Evolutionary conservation across 2,329 filamentous ascomycete genomes (phyloP).

Genomic region (Calonectria fujianensis): DNA sequence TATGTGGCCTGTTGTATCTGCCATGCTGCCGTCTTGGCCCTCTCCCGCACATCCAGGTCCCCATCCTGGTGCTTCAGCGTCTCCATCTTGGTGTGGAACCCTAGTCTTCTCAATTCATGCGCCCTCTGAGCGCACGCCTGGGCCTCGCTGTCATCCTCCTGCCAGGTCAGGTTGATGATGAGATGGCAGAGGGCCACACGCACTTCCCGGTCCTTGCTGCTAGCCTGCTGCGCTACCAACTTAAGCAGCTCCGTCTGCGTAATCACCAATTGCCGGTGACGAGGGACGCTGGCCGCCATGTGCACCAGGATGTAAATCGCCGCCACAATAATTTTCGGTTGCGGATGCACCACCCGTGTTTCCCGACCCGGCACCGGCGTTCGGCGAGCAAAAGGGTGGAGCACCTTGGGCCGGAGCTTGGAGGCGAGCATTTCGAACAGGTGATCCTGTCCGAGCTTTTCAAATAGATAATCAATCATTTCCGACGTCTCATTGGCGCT

Average conservation of each 20-base stretch:
- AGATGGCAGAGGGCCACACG: slow-evolving; percentile 88
- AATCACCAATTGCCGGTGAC: slow-evolving; percentile 86
- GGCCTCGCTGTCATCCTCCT: slow-evolving; percentile 83
- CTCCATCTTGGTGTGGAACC: slow-evolving; percentile 81
- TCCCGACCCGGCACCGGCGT: slow-evolving; percentile 60
- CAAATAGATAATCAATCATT: slow-evolving; percentile 91
- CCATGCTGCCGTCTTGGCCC: slow-evolving; percentile 86
- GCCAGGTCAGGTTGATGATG: slow-evolving; percentile 89
- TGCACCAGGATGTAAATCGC: slow-evolving; percentile 91
- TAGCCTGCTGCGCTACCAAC: slow-evolving; percentile 83
- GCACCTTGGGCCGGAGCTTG: slow-evolving; percentile 80
- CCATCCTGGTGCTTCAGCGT: slow-evolving; percentile 78
- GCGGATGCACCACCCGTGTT: slow-evolving; percentile 72
- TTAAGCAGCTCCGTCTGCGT: slow-evolving; percentile 85
- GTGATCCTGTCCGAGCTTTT: slow-evolving; percentile 82
- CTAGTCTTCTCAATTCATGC: slow-evolving; percentile 80
- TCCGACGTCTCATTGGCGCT: slow-evolving; percentile 72
- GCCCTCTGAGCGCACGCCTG: slow-evolving; percentile 80
- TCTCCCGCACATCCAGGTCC: slow-evolving; percentile 88
- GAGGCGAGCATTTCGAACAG: slow-evolving; percentile 88
- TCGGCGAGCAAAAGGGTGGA: slow-evolving; percentile 72
- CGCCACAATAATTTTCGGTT: slow-evolving; percentile 83
- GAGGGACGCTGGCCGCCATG: slow-evolving; percentile 86
- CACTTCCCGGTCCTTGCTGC: slow-evolving; percentile 82
- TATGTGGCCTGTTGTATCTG: slow-evolving; percentile 75